Evolutionary conservation across 2,329 filamentous ascomycete species (phyloP), one percentile per base, ranked within the genome.

Genomic region (Penicillium aurantiogriseum): DNA sequence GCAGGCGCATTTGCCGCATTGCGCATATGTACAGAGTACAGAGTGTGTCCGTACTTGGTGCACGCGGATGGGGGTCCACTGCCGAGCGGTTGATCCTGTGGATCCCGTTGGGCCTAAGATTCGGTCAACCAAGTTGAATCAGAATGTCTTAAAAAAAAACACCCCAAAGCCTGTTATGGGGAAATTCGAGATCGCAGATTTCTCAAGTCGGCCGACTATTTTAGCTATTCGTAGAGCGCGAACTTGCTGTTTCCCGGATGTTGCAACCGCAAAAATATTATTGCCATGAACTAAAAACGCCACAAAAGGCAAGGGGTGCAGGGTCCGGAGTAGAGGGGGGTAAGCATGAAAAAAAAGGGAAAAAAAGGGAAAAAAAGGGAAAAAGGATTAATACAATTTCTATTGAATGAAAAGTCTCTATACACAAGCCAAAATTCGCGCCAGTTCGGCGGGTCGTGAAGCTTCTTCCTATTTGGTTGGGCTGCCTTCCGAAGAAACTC

Each of bases 401-500:
- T 42, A 17, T 23, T 23, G 33, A 17, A 4, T 8, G 3, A 19
- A 15, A 42, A 2, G 9, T 2, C 7, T 9, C 13, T 13, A 5
- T 13, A 40, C 19, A 23, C 5, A 43, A n/a, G 4, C 23, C 13
- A 43, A 27, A 43, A 27, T 27, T 44, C 5, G n/a, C 15, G 13
- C 19, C 2, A 35, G 13, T 33, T 15, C 9, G 15, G 39, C 17
- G 19, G 17, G 9, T 35, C 33, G 25, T 29, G 2, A 39, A n/a
- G 21, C 17, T 3, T 27, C 23, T 3, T 29, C 23, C 39, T 45
- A 42, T 11, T 42, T 56, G 2, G 35, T 57, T n/a, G 56, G 7
- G 27, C 11, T 49, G 25, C 54, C 63, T 40, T 67, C 66, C 10
- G 58, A 50, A 10, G 63, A 66, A 4, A 71, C 67, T 1, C 59